Conservation (phyloP, 148 eudicot species). For the Chenopodium quinoa region DNA sequence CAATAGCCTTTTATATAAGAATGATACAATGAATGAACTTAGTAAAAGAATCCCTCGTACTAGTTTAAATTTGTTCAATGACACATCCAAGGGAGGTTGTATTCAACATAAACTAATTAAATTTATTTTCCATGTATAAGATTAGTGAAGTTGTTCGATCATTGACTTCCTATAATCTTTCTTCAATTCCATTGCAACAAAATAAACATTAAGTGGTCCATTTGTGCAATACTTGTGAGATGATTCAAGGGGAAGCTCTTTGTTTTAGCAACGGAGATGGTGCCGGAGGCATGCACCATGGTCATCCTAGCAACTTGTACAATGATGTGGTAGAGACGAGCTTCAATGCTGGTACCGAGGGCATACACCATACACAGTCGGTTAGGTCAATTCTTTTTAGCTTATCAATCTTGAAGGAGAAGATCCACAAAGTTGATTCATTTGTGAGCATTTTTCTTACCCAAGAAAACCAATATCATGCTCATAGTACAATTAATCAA, state of each 20-base stretch:
- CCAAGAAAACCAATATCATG: slow-evolving; percentile 17
- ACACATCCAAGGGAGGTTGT: slow-evolving; percentile 43
- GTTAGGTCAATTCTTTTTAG: slow-evolving; percentile 40
- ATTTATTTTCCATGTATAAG: slow-evolving; percentile 4
- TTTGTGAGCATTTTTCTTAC: slow-evolving; percentile 28
- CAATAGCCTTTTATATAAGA: background rate
- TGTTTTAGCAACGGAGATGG: background rate
- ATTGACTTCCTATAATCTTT: slow-evolving; percentile 43
- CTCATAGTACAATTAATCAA: background rate
- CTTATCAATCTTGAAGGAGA: slow-evolving; percentile 47
- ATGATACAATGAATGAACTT: background rate
- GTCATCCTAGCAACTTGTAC: slow-evolving; percentile 2
- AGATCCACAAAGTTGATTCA: slow-evolving; percentile 47
- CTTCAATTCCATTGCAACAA: background rate
- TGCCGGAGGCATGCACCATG: slow-evolving; percentile 10
- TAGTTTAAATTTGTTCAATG: background rate
- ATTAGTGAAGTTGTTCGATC: background rate
- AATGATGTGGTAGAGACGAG: slow-evolving; percentile 1
- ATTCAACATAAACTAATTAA: slow-evolving; percentile 32
- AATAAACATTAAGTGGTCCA: background rate
- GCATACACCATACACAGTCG: slow-evolving; percentile 2
- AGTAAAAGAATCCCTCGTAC: slow-evolving; percentile 3
- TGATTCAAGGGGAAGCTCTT: slow-evolving; percentile 23
- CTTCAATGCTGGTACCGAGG: background rate
- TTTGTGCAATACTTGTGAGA: background rate